Conservation (phyloP, 495 filamentous ascomycete genomes). For the Penicillium longicatenatum region DNA sequence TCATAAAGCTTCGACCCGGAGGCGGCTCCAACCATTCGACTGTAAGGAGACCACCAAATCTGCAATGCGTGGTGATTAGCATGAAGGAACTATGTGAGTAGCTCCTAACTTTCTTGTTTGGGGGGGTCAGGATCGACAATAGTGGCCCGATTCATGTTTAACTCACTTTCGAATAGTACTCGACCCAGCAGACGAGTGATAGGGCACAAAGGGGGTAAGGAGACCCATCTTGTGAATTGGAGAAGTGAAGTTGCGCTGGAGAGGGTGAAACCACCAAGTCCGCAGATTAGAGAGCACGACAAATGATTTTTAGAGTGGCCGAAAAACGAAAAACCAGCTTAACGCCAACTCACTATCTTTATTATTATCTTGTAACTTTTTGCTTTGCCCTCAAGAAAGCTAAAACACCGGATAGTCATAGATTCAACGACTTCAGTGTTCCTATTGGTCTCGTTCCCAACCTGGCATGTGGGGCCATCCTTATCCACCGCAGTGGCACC, state of each 20-base stretch:
- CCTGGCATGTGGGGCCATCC: not conserved
- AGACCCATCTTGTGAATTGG: not conserved
- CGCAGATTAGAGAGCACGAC: not conserved
- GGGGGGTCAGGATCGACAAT: too few relatives aligned
- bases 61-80: not conserved
- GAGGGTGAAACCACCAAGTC: not conserved
- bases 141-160: too few relatives aligned
- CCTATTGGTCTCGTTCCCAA: not conserved
- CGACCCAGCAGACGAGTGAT: not conserved
- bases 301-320: not conserved
- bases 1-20: constrained; percentile 15
- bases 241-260: not conserved
- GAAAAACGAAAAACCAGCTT: not conserved
- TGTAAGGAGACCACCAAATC: constrained; percentile 14
- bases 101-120: not conserved
- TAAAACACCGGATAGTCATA: not conserved
- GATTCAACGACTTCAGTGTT: not conserved
- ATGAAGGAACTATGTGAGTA: not conserved
- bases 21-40: constrained; percentile 17
- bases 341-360: not conserved
- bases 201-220: not conserved
- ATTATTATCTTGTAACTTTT: not conserved
- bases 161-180: not conserved
- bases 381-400: not conserved
- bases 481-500: not conserved